Evolutionary conservation across 257 asterid genomes (phyloP).

Genomic region (Parsonsia alboflavescens): DNA sequence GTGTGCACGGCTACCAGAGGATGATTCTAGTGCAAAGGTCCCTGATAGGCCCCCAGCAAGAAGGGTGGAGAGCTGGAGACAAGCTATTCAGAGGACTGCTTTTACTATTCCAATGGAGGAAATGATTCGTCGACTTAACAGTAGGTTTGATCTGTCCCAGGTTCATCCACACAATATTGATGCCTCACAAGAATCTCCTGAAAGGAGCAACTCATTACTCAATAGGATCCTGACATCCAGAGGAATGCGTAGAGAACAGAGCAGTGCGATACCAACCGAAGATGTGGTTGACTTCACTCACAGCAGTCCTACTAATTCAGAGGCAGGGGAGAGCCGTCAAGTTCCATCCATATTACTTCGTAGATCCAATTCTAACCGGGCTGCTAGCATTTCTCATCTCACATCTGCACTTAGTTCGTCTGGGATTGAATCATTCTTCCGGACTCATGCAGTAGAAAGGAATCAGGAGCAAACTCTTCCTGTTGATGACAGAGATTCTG

Average conservation of each 20-base stretch:
- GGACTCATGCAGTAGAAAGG: slow-evolving; percentile 38
- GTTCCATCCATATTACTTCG: slow-evolving; percentile 53
- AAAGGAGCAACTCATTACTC: slow-evolving; percentile 59
- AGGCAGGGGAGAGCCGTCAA: slow-evolving; percentile 43
- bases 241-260: slow-evolving; percentile 66
- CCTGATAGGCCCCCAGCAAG: slow-evolving; percentile 71
- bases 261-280: slow-evolving; percentile 35
- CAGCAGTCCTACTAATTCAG: slow-evolving; percentile 44
- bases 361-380: slow-evolving; percentile 60
- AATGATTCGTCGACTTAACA: slow-evolving; percentile 75
- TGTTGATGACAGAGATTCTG: slow-evolving; percentile 79
- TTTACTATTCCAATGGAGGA: slow-evolving; percentile 79
- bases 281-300: slow-evolving; percentile 58
- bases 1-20: slow-evolving; percentile 31
- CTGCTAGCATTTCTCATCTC: slow-evolving; percentile 35
- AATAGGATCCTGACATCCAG: slow-evolving; percentile 68
- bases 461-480: slow-evolving; percentile 45
- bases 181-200: slow-evolving; percentile 55
- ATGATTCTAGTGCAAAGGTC: slow-evolving; percentile 39
- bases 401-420: slow-evolving; percentile 41
- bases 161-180: slow-evolving; percentile 38
- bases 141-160: slow-evolving; percentile 37
- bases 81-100: slow-evolving; percentile 58
- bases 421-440: slow-evolving; percentile 63
- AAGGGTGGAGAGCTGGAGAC: slow-evolving; percentile 61